A percentile compares a stretch with the other conserved stretches of the same genome.
These are phyloP conservation scores for Rachicladosporium sp. DNA, from an alignment of 2,329 filamentous ascomycete species.

Conservation along the genomic window DNA sequence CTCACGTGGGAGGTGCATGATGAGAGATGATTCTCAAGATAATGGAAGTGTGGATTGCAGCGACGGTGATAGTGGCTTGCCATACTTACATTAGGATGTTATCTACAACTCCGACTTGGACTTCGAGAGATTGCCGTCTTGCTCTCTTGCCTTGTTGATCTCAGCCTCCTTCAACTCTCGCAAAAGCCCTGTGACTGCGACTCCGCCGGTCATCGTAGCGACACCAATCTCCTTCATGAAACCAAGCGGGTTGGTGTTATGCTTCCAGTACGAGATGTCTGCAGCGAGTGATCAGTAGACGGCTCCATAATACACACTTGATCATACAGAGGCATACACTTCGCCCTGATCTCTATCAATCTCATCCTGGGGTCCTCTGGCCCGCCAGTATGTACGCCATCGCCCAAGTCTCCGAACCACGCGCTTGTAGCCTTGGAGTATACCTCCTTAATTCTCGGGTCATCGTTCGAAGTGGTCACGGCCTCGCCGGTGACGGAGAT, in stretches of 20 bases:
- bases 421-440: conserved; percentile 28
- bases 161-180: conserved; percentile 22
- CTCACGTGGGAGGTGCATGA: too few relatives aligned
- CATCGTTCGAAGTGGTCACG: conserved; percentile 28
- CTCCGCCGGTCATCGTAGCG: conserved; percentile 21
- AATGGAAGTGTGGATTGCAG: too few relatives aligned
- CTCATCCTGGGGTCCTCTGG: conserved; percentile 37
- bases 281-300: conserved; percentile 6
- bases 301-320: neutral
- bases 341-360: conserved; percentile 27
- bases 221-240: conserved; percentile 22
- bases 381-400: conserved; percentile 35
- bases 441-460: conserved; percentile 38
- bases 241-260: conserved; percentile 14
- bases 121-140: conserved; percentile 9
- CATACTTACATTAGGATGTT: too few relatives aligned
- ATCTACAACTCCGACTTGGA: too few relatives aligned
- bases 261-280: conserved; percentile 26
- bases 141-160: conserved; percentile 19
- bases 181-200: conserved; percentile 22
- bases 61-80: too few relatives aligned
- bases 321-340: conserved; percentile 12
- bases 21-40: too few relatives aligned
- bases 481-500: conserved; percentile 33
- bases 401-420: conserved; percentile 40